Evolutionary conservation across 2,329 filamentous ascomycete species (phyloP), one percentile per base, ranked within the genome.

Genomic region (Epichloe sp.): DNA sequence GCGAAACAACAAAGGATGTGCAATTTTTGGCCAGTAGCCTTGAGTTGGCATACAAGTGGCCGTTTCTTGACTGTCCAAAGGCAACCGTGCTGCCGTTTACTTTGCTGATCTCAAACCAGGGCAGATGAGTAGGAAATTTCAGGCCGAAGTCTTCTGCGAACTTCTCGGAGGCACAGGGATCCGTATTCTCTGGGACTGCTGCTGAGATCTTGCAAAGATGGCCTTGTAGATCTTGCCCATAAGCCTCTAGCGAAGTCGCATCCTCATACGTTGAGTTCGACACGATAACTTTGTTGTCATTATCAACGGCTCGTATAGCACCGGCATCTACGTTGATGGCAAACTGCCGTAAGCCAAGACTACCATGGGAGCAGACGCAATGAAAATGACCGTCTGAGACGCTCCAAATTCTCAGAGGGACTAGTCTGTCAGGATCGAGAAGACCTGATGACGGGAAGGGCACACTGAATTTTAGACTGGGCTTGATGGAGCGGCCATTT

Each of bases 1-100:
- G 74, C 0, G 91, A 95, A 26, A 90, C 70, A 5, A 89, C 65
- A 59, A 95, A 97, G 0, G 93, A 98, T 0, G 91, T 97, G 66
- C 89, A 95, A 59, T 93, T 95, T 65, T 86, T 88, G 14, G 83
- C 80, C 44, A 96, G 71, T 5, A 86, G 72, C 15, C 77, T 79
- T 3, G 83, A 80, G 62, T 90, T 86, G 41, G 85, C 87, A 63
- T 86, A 94, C 0, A 98, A 71, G 50, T 84, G 76, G 0, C 93
- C 93, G 51, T 80, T 85, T 46, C 79, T 77, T 3, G 88, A 85
- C 56, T 96, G 70, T 2, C 88, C 86, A 60, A 80, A 70, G 2
- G 71, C 72, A 43, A 77, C 59, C 8, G 71, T 57, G 40, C 70
- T 65, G 2, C 69, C 69, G 6, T 70, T 68, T 6, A 70, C 59